Evolutionary conservation across 2,329 filamentous ascomycete species (phyloP), one percentile per base, ranked within the genome.

Genomic region (Raffaelea ambrosiae): DNA sequence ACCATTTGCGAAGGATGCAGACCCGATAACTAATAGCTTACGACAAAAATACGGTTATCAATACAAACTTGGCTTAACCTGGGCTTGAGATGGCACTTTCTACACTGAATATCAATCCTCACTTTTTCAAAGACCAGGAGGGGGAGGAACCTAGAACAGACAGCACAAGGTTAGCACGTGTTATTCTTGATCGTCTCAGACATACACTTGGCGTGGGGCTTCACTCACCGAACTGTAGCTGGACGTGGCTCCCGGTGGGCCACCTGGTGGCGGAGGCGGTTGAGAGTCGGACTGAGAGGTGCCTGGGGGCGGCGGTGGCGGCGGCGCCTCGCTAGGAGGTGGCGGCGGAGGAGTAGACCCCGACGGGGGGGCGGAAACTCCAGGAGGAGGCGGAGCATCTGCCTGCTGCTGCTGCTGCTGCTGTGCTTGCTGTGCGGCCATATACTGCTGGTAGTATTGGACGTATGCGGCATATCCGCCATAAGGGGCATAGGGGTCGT

Each of bases 401-500:
- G 63, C 65, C 58, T 69, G 64, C 53, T 71, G 66, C 46, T 65
- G 63, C 33, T 64, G 66, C 58, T 69, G 64, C 54, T 71, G 67
- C 46, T 74, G 70, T 42, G 72, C 71, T 57, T 78, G 76, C 14
- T 72, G 71, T 57, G 70, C 69, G 26, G 26, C 26, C 7, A 29
- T 13, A 40, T 85, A 85, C 58, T 87, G 82, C 60, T 87, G 81
- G 57, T 88, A 88, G 66, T 86, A 83, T 57, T 86, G 83, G 54
- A 77, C 70, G 56, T 83, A 87, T 69, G 84, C 86, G 57, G 83
- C 78, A 65, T 93, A 96, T 47, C 91, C 91, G 53, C 91, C 91
- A 57, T 93, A 96, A 9, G 86, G 82, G 39, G 88, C 88, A 63
- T 96, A 96, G 0, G 90, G 91, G 59, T 96, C 57, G 41, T n/a